Evolutionary conservation across 108 stramenopile genomes (phyloP), one percentile per base, ranked within the genome.

Genomic region (Cyclotella sp.): DNA sequence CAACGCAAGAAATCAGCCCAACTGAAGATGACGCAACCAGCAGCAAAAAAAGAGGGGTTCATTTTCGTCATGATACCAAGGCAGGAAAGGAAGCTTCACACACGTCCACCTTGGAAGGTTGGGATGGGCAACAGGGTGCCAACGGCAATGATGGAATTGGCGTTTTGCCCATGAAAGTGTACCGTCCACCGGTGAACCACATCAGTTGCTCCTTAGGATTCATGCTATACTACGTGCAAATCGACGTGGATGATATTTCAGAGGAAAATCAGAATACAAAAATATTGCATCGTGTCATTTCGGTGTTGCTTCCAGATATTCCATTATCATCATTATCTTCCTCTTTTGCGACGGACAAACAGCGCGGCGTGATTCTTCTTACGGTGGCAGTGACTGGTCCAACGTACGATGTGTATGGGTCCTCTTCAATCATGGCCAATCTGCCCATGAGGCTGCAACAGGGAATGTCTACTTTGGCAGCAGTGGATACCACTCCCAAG

Each of bases 401-500:
- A 27, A 34, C 81, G 8, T 82, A 82, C 44, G 81, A 82, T 70
- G 43, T 76, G 29, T 82, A 60, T 24, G 81, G 81, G 22, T 68
- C 47, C 24, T 82, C 75, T 19, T 43, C 75, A 16, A 27, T 82
- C 0, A 60, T 72, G 53, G 44, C 69, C 8, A 76, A 69, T 15
- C 68, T 82, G 13, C 74, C 75, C 22, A 24, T 19, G 26, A 42
- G 81, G 28, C 51, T 82, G 46, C 62, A 69, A 8, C 70, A 82
- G 34, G 61, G 52, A 10, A 58, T 72, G 70, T 15, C 4, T 15
- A 71, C 62, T 21, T 30, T 82, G 40, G 19, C 75, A 15, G 54
- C 41, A 21, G 53, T 82, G 55, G 75, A 82, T 52, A 74, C 78
- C 63, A 61, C 63, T 73, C 22, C 63, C 1, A 6, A 22, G 26